Evolutionary conservation across 2,329 filamentous ascomycete species (phyloP).

Genomic region (Penicillium sp.): DNA sequence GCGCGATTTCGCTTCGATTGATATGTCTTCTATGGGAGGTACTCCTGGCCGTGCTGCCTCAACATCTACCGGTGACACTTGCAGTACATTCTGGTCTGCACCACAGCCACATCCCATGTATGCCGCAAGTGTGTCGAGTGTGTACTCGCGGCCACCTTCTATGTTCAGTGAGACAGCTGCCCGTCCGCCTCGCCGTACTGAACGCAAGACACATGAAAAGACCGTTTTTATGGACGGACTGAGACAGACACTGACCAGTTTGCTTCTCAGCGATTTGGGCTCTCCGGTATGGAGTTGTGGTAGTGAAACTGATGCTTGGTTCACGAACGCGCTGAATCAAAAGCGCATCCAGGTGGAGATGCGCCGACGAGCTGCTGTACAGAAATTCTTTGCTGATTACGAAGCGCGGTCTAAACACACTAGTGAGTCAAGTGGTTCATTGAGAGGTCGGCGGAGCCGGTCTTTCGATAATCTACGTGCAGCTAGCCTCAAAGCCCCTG

Average conservation of each 20-base stretch:
- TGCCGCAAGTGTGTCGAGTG: slow-evolving; percentile 60
- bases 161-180: slow-evolving; percentile 40
- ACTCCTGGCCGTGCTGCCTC: slow-evolving; percentile 64
- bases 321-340: slow-evolving; percentile 54
- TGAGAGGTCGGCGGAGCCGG: slow-evolving; percentile 31
- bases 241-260: slow-evolving; percentile 73
- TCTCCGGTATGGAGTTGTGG: slow-evolving; percentile 81
- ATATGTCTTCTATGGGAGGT: slow-evolving; percentile 58
- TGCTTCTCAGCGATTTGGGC: slow-evolving; percentile 85
- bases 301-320: slow-evolving; percentile 90
- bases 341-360: slow-evolving; percentile 43
- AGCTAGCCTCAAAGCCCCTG: slow-evolving; percentile 4
- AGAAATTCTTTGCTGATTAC: slow-evolving; percentile 39
- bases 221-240: slow-evolving; percentile 72
- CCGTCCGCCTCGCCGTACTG: slow-evolving; percentile 32
- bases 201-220: slow-evolving; percentile 61
- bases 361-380: slow-evolving; percentile 38
- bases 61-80: slow-evolving; percentile 67
- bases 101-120: slow-evolving; percentile 66
- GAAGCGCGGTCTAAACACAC: slow-evolving; percentile 31
- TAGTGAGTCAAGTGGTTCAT: slow-evolving; percentile 21
- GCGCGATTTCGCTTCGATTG: slow-evolving; percentile 57
- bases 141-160: slow-evolving; percentile 45
- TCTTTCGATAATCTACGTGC: slow-evolving; percentile 31
- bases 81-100: slow-evolving; percentile 83